Evolutionary conservation across 2,329 filamentous ascomycete genomes (phyloP).

Genomic region (Hortaea werneckii): DNA sequence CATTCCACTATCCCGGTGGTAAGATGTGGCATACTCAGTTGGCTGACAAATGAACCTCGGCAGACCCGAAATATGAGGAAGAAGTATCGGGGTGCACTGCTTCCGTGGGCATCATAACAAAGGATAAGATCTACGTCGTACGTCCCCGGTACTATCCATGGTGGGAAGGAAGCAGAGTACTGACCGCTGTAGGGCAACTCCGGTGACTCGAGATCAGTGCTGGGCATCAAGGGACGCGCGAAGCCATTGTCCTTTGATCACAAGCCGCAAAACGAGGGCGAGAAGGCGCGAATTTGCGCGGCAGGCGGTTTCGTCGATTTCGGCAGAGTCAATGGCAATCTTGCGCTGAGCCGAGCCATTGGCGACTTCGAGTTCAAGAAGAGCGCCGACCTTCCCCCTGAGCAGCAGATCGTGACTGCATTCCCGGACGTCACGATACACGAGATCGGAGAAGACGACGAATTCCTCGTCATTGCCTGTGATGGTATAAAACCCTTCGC

Average conservation of each 20-base stretch:
- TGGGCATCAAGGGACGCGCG: constrained; percentile 92
- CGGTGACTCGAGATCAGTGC: constrained; percentile 86
- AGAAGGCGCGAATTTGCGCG: constrained; percentile 91
- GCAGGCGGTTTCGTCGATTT: constrained; percentile 98
- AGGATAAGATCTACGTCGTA: constrained; percentile 91
- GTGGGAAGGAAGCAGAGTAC: background rate
- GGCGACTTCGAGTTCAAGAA: constrained; percentile 99
- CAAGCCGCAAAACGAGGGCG: constrained; percentile 96
- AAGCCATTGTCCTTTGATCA: constrained; percentile 99
- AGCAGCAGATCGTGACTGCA: constrained; percentile 96
- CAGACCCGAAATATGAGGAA: constrained; percentile 93
- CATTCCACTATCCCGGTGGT: constrained; percentile 6
- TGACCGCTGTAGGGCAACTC: constrained; percentile 66
- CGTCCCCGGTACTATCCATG: constrained; percentile 33
- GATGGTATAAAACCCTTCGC: constrained; percentile 56
- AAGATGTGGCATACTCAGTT: background rate
- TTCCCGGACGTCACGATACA: constrained; percentile 91
- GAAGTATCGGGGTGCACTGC: constrained; percentile 97
- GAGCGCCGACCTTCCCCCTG: constrained; percentile 90
- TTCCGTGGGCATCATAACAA: constrained; percentile 78
- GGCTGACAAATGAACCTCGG: constrained; percentile 20
- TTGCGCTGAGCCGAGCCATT: constrained; percentile 91
- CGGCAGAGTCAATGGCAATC: constrained; percentile 94
- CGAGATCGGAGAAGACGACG: constrained; percentile 83
- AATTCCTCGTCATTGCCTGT: constrained; percentile 88